A percentile compares a stretch with the other conserved stretches of the same genome.
phyloP scores from a whole-genome alignment of 495 filamentous ascomycete species.

The Bryoglossum gracile region DNA sequence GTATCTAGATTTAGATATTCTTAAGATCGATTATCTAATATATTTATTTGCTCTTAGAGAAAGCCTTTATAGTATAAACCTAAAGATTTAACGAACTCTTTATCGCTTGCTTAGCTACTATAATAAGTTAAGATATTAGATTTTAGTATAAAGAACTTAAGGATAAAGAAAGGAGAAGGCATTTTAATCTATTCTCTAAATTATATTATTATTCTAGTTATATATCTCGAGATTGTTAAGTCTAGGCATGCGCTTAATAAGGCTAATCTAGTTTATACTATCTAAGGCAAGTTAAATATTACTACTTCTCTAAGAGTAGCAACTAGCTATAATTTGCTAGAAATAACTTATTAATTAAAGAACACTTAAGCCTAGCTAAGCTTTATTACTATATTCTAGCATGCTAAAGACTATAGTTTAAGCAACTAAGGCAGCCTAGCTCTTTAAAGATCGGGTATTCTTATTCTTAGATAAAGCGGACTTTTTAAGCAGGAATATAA shows the following conservation, averaged over 20 bases:
- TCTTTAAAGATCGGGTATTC: slow-evolving; percentile 37
- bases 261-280: slow-evolving; percentile 28
- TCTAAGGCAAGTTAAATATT: slow-evolving; percentile 21
- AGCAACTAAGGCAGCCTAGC: slow-evolving; percentile 31
- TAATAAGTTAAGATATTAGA: slow-evolving; percentile 36
- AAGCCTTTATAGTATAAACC: slow-evolving; percentile 41
- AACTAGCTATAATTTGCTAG: too few species aligned
- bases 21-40: slow-evolving; percentile 35
- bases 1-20: slow-evolving; percentile 29
- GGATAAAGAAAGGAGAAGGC: slow-evolving; percentile 33
- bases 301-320: slow-evolving; percentile 2
- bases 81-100: slow-evolving; percentile 26
- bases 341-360: slow-evolving; percentile 36
- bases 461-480: slow-evolving; percentile 39
- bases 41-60: slow-evolving; percentile 39
- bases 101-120: slow-evolving; percentile 33
- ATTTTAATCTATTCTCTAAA: slow-evolving; percentile 42
- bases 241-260: slow-evolving; percentile 33
- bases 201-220: slow-evolving; percentile 40
- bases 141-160: slow-evolving; percentile 33
- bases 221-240: slow-evolving; percentile 40
- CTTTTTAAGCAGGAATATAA: slow-evolving; percentile 27
- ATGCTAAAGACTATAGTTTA: slow-evolving; percentile 32
- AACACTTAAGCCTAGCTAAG: slow-evolving; percentile 32
- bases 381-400: slow-evolving; percentile 31